Evolutionary conservation across 2,329 filamentous ascomycete genomes (phyloP).

Genomic region (Diaporthe sp.): DNA sequence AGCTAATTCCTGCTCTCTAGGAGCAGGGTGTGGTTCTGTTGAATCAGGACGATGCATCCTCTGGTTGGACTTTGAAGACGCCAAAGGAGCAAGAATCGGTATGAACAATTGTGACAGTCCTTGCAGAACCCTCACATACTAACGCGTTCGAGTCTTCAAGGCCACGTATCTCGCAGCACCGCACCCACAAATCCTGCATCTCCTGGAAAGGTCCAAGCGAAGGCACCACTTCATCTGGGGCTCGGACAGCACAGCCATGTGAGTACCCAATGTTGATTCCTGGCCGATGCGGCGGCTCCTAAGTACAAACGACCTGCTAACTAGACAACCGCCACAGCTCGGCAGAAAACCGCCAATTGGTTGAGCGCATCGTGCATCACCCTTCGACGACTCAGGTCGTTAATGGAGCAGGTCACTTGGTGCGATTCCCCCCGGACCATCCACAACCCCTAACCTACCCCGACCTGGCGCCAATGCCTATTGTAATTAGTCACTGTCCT

Average conservation of each 20-base stretch:
- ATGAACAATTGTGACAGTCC: neutral
- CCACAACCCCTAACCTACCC: neutral
- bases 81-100: constrained; percentile 39
- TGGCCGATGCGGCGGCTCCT: neutral
- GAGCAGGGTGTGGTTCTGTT: constrained; percentile 22
- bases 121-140: neutral
- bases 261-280: neutral
- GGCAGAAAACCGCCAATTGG: constrained; percentile 9
- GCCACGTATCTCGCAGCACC: constrained; percentile 38
- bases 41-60: neutral
- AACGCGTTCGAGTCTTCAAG: neutral
- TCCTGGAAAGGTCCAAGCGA: constrained; percentile 12
- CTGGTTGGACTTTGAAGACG: constrained; percentile 18
- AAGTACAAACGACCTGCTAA: neutral
- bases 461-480: neutral
- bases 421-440: neutral
- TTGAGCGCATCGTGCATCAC: constrained; percentile 5
- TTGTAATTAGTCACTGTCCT: neutral
- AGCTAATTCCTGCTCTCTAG: neutral
- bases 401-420: constrained; percentile 33
- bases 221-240: constrained; percentile 38
- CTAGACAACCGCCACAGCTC: neutral
- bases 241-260: constrained; percentile 34
- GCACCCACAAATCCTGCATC: constrained; percentile 26
- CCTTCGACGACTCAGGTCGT: constrained; percentile 34